phyloP scores from a whole-genome alignment of 371 early-diverging fungal genomes.

The Mortierella sp. region DNA sequence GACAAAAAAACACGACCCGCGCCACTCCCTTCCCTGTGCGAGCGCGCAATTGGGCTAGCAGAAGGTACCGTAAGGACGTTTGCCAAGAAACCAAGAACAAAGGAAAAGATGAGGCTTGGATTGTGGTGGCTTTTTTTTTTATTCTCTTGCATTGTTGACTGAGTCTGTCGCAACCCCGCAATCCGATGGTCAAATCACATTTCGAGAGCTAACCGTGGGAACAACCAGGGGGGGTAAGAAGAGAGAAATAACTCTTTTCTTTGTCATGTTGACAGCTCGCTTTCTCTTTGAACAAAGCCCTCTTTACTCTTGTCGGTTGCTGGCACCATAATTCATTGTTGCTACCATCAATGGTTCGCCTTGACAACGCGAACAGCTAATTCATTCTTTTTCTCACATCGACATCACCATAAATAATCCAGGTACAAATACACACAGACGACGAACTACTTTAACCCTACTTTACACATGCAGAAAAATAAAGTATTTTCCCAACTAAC shows the following conservation, averaged over 20 bases:
- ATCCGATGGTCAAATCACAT: slow-evolving; percentile 11
- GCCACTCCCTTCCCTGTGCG: too few relatives aligned
- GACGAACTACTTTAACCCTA: too few relatives aligned
- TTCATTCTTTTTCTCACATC: background rate
- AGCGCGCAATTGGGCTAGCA: too few relatives aligned
- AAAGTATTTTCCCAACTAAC: background rate
- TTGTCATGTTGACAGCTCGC: background rate
- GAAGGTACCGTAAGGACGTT: background rate
- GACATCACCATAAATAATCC: background rate
- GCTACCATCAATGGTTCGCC: background rate
- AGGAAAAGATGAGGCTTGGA: background rate
- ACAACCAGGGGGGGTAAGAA: background rate
- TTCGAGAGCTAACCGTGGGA: background rate
- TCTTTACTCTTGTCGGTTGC: background rate
- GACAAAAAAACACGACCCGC: too few relatives aligned
- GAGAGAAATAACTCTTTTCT: background rate
- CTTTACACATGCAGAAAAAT: background rate
- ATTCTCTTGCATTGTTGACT: background rate
- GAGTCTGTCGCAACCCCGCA: slow-evolving; percentile 2
- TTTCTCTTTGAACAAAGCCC: background rate
- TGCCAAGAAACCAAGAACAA: background rate
- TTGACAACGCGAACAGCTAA: background rate
- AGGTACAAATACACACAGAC: background rate
- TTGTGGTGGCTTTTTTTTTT: background rate
- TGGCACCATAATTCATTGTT: background rate